These are phyloP conservation scores for Nemania abortiva DNA, from an alignment of 2,329 filamentous ascomycete species.

Conservation along the genomic window DNA sequence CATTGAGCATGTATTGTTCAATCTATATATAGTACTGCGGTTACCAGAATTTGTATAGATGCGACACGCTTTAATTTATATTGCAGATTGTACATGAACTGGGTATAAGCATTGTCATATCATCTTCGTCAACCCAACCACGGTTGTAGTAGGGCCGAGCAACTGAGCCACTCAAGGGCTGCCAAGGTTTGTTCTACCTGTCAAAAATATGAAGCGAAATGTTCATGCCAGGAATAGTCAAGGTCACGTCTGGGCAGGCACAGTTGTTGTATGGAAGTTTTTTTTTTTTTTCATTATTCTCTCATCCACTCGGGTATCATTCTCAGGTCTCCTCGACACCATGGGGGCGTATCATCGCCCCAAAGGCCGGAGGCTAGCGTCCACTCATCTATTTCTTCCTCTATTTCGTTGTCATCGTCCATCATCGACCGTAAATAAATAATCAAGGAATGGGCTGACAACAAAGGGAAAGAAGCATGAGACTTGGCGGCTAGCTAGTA, in stretches of 20 bases:
- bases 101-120: not conserved
- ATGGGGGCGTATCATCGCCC: not conserved
- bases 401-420: slow-evolving; percentile 2
- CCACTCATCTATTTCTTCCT: slow-evolving; percentile 18
- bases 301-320: slow-evolving; percentile 25
- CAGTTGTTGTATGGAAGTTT: slow-evolving; percentile 6
- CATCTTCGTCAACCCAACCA: not conserved
- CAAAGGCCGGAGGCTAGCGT: slow-evolving; percentile 34
- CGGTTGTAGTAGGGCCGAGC: not conserved
- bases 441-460: slow-evolving; percentile 12
- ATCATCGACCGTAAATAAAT: not conserved
- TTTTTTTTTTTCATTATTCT: slow-evolving; percentile 20
- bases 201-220: not conserved
- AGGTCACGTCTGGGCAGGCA: not conserved
- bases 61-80: too few relatives aligned
- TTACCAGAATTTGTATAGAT: too few relatives aligned
- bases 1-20: too few relatives aligned
- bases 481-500: not conserved
- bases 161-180: not conserved
- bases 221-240: not conserved
- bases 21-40: too few relatives aligned
- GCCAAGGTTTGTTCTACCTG: not conserved
- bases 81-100: too few relatives aligned
- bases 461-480: slow-evolving; percentile 6
- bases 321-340: slow-evolving; percentile 33